Evolutionary conservation across 208 protist species (phyloP).

Genomic region (Acanthamoeba culbertsoni): DNA sequence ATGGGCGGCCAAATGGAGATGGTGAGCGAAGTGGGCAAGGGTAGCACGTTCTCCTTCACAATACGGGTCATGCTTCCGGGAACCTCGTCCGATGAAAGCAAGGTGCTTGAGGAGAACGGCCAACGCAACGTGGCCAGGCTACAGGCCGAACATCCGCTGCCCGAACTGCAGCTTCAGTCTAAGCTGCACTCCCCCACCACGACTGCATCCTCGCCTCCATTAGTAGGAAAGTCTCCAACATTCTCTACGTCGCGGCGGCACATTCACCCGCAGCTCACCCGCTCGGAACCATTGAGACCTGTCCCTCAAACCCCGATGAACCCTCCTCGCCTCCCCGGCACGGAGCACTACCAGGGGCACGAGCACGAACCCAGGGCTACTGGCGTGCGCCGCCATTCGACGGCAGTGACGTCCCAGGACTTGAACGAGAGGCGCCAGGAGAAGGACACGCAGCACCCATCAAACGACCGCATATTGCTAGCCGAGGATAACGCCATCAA

Average conservation of each 20-base stretch:
- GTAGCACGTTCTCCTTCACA: slow-evolving; percentile 3
- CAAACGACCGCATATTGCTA: not conserved
- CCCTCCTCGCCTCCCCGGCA: not conserved
- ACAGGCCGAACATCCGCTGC: not conserved
- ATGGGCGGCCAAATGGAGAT: not conserved
- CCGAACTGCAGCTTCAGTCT: not conserved
- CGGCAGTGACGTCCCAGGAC: not conserved
- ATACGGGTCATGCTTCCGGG: not conserved
- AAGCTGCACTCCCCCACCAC: not conserved
- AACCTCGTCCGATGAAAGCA: not conserved
- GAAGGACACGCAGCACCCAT: not conserved
- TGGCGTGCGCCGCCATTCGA: not conserved
- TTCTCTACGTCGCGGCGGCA: not conserved
- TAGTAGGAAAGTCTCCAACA: no score
- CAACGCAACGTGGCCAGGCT: not conserved
- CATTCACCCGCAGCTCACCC: not conserved
- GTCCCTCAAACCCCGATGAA: not conserved
- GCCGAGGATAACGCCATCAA: slow-evolving; percentile 49
- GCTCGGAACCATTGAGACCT: not conserved
- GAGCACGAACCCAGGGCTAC: not conserved
- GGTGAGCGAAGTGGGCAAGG: not conserved
- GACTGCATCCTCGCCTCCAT: not conserved
- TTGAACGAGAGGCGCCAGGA: not conserved
- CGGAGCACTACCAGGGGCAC: not conserved
- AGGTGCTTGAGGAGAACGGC: not conserved